phyloP scores from a whole-genome alignment of 441 rosid species.

The Erysimum cheiri region DNA sequence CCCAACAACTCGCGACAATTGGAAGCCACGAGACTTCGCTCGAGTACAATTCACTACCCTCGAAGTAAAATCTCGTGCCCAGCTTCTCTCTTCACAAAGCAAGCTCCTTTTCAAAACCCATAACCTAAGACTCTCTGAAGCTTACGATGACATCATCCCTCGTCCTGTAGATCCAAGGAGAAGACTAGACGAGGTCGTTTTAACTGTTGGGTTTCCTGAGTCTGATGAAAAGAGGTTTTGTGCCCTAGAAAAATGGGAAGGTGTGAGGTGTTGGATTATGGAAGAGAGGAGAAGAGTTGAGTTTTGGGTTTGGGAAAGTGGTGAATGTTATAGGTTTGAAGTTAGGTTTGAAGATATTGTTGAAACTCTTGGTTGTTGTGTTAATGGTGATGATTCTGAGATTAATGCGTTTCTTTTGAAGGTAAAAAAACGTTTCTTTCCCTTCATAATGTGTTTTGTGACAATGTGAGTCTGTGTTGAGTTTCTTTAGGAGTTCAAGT shows the following conservation, averaged over 20 bases:
- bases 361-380: constrained; percentile 63
- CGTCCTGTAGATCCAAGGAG: constrained; percentile 55
- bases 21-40: constrained; percentile 86
- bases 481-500: not conserved
- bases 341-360: constrained; percentile 69
- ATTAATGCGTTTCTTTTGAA: constrained; percentile 63
- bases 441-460: not conserved
- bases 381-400: constrained; percentile 43
- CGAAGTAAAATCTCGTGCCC: constrained; percentile 54
- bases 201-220: constrained; percentile 65
- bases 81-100: constrained; percentile 50
- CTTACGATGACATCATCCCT: constrained; percentile 74
- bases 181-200: constrained; percentile 54
- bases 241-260: constrained; percentile 68
- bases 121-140: constrained; percentile 55
- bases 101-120: constrained; percentile 60
- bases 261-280: constrained; percentile 84
- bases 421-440: constrained; percentile 47
- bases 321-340: constrained; percentile 69
- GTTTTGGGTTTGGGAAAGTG: constrained; percentile 65
- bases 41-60: constrained; percentile 78
- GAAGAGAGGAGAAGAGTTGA: constrained; percentile 74
- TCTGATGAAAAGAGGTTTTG: constrained; percentile 45
- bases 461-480: constrained; percentile 18
- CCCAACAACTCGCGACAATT: constrained; percentile 60